Conservation (phyloP, 768 basidiomycete genomes). For the Dentipellis fragilis region DNA sequence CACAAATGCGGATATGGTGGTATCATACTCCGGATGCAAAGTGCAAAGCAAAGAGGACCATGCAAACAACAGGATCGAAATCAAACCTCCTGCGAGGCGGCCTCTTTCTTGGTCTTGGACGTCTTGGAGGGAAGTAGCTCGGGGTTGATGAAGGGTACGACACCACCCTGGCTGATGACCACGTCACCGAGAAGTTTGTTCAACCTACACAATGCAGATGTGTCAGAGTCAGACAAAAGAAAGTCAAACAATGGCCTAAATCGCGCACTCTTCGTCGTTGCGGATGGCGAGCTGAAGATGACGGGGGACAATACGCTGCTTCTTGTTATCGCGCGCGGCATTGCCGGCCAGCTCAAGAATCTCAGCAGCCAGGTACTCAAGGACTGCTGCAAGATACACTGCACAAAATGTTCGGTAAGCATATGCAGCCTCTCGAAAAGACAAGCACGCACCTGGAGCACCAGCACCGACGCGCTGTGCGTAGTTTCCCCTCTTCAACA, state of each 20-base stretch:
- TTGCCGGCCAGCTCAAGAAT: slow-evolving; percentile 88
- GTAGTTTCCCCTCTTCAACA: slow-evolving; percentile 66
- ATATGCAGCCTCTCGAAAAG: neutral
- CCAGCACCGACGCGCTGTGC: slow-evolving; percentile 74
- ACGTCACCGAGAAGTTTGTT: slow-evolving; percentile 78
- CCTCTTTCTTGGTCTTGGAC: slow-evolving; percentile 4
- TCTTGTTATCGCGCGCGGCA: slow-evolving; percentile 73
- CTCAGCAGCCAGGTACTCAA: slow-evolving; percentile 87
- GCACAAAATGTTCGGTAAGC: neutral
- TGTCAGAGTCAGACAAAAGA: neutral
- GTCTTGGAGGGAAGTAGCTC: slow-evolving; percentile 12
- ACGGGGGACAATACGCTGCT: slow-evolving; percentile 88
- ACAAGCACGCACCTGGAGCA: slow-evolving; percentile 53
- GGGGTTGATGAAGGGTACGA: slow-evolving; percentile 59
- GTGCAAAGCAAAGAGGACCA: neutral
- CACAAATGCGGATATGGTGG: no score
- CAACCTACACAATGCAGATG: slow-evolving; percentile 28
- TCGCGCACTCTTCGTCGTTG: slow-evolving; percentile 71
- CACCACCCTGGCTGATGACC: slow-evolving; percentile 87
- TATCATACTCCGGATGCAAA: neutral
- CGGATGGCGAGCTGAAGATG: slow-evolving; percentile 88
- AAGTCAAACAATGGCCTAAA: neutral
- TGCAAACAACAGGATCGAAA: neutral
- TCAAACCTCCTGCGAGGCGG: slow-evolving; percentile 3
- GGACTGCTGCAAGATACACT: slow-evolving; percentile 85